These are phyloP conservation scores for Nicotiana otophora DNA, from an alignment of 257 asterid species.

Conservation along the genomic window DNA sequence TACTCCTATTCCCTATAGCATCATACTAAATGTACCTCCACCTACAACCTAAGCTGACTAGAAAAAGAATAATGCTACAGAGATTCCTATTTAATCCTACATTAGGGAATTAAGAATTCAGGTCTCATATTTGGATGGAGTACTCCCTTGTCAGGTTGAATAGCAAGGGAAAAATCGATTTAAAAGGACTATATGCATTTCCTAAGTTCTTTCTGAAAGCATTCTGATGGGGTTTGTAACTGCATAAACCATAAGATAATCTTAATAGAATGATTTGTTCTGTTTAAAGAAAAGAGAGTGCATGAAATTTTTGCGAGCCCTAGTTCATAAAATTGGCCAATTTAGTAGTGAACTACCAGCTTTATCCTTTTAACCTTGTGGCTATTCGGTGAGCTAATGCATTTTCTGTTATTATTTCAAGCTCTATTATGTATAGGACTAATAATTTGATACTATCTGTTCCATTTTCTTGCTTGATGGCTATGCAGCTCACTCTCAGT, in stretches of 20 bases:
- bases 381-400: neutral
- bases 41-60: neutral
- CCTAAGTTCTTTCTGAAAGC: neutral
- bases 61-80: neutral
- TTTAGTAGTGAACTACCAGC: neutral
- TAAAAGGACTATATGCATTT: neutral
- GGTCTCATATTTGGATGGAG: neutral
- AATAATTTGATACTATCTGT: slow-evolving; percentile 8
- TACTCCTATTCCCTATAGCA: neutral
- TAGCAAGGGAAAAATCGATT: neutral
- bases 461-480: slow-evolving; percentile 16
- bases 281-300: neutral
- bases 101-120: neutral
- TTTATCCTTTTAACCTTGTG: neutral
- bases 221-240: neutral
- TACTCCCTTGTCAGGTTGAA: neutral
- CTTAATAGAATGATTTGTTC: neutral
- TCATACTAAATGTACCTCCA: slow-evolving; percentile 3
- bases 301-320: neutral
- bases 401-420: slow-evolving; percentile 6
- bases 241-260: neutral
- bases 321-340: neutral
- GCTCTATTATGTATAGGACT: neutral
- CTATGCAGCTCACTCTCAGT: slow-evolving; percentile 90
- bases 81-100: neutral